Evolutionary conservation across 1,284 basidiomycete genomes (phyloP).

Genomic region (Hortiboletus rubellus): DNA sequence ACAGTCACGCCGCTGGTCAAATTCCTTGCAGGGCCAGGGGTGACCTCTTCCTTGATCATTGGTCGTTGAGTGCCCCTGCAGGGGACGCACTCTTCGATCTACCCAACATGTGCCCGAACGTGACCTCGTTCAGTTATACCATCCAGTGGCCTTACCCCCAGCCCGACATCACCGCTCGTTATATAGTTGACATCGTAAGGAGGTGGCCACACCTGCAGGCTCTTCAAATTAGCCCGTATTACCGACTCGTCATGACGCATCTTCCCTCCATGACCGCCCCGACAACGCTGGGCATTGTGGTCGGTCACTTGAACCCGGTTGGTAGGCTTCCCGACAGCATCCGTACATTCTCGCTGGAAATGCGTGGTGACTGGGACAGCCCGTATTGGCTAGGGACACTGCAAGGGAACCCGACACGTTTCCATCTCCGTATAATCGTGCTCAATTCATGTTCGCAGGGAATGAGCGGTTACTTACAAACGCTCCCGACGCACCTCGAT

Average conservation of each 20-base stretch:
- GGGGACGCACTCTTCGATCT: constrained; percentile 7
- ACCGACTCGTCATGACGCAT: not conserved
- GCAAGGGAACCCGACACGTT: not conserved
- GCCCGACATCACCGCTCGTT: not conserved
- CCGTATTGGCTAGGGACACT: not conserved
- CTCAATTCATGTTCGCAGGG: not conserved
- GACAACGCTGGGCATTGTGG: not conserved
- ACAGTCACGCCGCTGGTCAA: constrained; percentile 8
- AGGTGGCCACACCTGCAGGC: not conserved
- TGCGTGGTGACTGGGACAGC: accelerated
- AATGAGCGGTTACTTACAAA: not conserved
- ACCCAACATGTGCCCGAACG: constrained; percentile 3
- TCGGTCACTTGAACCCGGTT: too few species aligned
- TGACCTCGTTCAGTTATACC: not conserved
- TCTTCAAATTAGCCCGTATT: not conserved
- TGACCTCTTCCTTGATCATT: constrained; percentile 12
- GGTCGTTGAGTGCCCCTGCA: constrained; percentile 5
- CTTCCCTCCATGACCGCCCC: not conserved
- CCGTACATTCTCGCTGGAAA: not conserved
- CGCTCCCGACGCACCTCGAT: not conserved
- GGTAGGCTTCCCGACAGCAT: not conserved
- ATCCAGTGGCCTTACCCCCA: not conserved
- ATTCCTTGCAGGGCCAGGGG: constrained; percentile 9
- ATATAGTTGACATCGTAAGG: not conserved
- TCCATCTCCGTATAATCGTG: not conserved